phyloP scores from a whole-genome alignment of 176 grass and related monocot genomes.

The Guadua angustifolia region DNA sequence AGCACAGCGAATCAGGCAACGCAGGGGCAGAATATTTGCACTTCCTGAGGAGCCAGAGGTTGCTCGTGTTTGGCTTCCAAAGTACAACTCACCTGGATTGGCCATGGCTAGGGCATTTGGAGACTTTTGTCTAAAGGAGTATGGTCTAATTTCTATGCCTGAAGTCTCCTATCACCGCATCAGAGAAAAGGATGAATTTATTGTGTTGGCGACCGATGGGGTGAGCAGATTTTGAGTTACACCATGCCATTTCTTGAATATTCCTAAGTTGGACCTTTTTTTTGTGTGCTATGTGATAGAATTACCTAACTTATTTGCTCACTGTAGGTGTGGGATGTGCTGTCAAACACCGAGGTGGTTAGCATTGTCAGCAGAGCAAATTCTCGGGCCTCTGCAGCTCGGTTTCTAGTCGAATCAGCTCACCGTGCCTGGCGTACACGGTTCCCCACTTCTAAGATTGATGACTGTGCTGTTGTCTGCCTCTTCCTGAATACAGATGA shows the following conservation, averaged over 20 bases:
- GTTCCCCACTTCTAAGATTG: slow-evolving; percentile 73
- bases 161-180: slow-evolving; percentile 64
- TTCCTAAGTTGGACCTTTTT: slow-evolving; percentile 1
- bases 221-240: slow-evolving; percentile 47
- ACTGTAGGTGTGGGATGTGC: slow-evolving; percentile 80
- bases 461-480: slow-evolving; percentile 83
- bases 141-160: slow-evolving; percentile 83
- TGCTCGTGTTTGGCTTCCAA: slow-evolving; percentile 82
- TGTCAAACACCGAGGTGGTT: slow-evolving; percentile 79
- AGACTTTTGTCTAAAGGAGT: slow-evolving; percentile 90
- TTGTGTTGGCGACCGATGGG: slow-evolving; percentile 86
- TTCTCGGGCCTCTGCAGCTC: slow-evolving; percentile 59
- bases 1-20: slow-evolving; percentile 73
- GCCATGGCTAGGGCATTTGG: slow-evolving; percentile 95
- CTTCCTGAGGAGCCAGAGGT: slow-evolving; percentile 84
- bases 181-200: slow-evolving; percentile 72
- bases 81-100: slow-evolving; percentile 77
- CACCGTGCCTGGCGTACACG: slow-evolving; percentile 63
- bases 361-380: slow-evolving; percentile 59
- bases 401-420: slow-evolving; percentile 65
- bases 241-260: not conserved
- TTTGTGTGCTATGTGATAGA: slow-evolving; percentile 1
- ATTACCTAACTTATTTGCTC: slow-evolving; percentile 2
- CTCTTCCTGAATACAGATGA: slow-evolving; percentile 66
- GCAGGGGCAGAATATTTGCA: slow-evolving; percentile 86